Conservation (phyloP, 1,284 basidiomycete species). For the Pulveroboletus sp. region DNA sequence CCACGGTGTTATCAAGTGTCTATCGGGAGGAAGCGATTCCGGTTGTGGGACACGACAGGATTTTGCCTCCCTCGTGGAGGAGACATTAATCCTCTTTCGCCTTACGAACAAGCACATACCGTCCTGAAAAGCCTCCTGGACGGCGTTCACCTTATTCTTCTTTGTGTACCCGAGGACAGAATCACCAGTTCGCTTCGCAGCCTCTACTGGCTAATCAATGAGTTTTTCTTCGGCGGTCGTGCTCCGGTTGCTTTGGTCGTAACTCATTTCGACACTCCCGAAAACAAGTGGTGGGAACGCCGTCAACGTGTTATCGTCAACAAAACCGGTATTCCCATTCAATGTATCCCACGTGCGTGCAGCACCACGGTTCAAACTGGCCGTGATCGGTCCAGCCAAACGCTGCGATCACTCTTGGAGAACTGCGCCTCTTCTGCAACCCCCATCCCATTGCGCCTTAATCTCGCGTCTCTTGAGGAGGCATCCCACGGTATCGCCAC, state of each 20-base stretch:
- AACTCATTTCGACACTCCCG: constrained; percentile 29
- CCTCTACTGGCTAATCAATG: constrained; percentile 8
- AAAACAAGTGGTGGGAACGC: constrained; percentile 12
- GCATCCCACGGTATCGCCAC: neutral
- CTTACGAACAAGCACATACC: constrained; percentile 14
- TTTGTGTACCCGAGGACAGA: constrained; percentile 5
- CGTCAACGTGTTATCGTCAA: neutral
- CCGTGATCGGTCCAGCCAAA: constrained; percentile 1
- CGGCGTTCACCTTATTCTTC: constrained; percentile 7
- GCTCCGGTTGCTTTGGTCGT: constrained; percentile 34
- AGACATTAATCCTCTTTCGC: neutral
- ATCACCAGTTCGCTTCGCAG: neutral
- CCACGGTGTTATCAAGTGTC: neutral
- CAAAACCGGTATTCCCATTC: neutral
- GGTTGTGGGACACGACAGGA: constrained; percentile 26
- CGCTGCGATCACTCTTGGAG: constrained; percentile 1
- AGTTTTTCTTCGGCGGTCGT: constrained; percentile 9
- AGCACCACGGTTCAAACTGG: constrained; percentile 5
- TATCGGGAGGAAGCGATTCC: neutral
- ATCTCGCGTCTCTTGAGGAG: neutral
- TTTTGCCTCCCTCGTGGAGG: neutral
- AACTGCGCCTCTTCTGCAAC: neutral
- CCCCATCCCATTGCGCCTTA: neutral
- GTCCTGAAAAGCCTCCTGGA: constrained; percentile 5
- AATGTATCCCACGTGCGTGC: constrained; percentile 1